Base-by-base conservation (phyloP, 495 filamentous ascomycete genomes). In the Lasiosphaeria ovina region DNA sequence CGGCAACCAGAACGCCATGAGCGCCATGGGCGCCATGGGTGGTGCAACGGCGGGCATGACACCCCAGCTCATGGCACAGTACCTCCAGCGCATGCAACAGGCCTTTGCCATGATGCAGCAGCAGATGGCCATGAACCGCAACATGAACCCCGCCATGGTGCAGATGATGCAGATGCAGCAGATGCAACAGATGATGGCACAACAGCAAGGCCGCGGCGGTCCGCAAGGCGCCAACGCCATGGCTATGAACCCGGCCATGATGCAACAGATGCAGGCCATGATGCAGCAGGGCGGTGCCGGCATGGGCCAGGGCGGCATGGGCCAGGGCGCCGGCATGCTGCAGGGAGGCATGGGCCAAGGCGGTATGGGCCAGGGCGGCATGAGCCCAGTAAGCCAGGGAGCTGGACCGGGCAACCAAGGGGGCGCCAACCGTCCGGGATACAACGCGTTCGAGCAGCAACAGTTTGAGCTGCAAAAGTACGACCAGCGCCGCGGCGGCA, bases 1-100 rank as follows among this genome's bases (percentile, higher is more conserved):
- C 55, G 68, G 67, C 52, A 71, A 70, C 60, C 65, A 69, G 59
- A 60, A 55, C 31, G 58, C 59, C 34, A 64, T 57, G 51, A 63
- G 59, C 35, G 52, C 32, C 35, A 55, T 53, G 78, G 82, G 66
- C 67, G 69, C 59, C 36, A 53, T 55, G 36, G 69, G 66, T 32
- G 60, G 53, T 8, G 66, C 73, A 56, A 66, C 85, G 74, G 76
- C 83, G 48, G 87, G 88, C 35, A 91, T 98, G 86, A 92, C 89
- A 8, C 94, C 94, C 0, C 91, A 95, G 68, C 85, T 96, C 83
- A 97, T 98, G 92, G 94, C 94, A 3, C 92, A 96, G 74, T 97
- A 97, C 75, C 92, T 93, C 85, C 90, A 95, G 69, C 86, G 92
- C 32, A 96, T 98, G 91, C 95, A 98, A 72, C 89, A 95, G 71